Conservation (phyloP, 2,329 filamentous ascomycete genomes). For the Colletotrichum caudatum region DNA sequence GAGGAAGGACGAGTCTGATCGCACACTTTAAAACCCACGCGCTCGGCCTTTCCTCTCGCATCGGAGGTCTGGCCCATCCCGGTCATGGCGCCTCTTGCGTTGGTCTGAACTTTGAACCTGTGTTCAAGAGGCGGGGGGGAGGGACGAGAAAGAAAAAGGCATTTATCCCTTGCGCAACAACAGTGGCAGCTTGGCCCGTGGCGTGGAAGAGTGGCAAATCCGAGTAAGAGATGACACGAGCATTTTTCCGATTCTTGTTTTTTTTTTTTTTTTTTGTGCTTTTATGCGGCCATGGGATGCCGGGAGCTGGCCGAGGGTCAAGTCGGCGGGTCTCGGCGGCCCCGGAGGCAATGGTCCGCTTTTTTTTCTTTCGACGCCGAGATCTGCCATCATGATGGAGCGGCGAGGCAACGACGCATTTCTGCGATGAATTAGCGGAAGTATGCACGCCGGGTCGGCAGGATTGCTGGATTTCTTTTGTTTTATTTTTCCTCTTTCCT, state of each 20-base stretch:
- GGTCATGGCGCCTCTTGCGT: conserved; percentile 28
- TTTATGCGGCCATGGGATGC: background rate
- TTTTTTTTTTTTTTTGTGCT: background rate
- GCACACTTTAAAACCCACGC: background rate
- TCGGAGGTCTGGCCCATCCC: conserved; percentile 25
- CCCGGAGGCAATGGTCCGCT: conserved; percentile 2
- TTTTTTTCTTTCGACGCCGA: background rate
- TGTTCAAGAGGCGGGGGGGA: background rate
- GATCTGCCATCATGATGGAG: background rate
- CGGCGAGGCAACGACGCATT: background rate
- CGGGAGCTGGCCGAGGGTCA: conserved; percentile 7
- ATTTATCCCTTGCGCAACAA: conserved; percentile 2
- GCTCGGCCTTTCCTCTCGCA: conserved; percentile 26
- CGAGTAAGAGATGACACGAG: conserved; percentile 36
- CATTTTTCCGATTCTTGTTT: background rate
- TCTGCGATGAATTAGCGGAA: too few relatives aligned
- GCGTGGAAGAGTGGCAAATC: conserved; percentile 13
- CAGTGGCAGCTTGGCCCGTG: conserved; percentile 29
- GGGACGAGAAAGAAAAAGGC: too few relatives aligned
- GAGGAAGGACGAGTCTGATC: conserved; percentile 28
- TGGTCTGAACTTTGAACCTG: conserved; percentile 38
- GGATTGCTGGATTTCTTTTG: background rate
- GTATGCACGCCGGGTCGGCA: background rate
- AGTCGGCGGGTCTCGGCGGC: background rate
- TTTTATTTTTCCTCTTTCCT: too few relatives aligned